phyloP scores from a whole-genome alignment of 2,329 filamentous ascomycete species.

The Claviceps pusilla region DNA sequence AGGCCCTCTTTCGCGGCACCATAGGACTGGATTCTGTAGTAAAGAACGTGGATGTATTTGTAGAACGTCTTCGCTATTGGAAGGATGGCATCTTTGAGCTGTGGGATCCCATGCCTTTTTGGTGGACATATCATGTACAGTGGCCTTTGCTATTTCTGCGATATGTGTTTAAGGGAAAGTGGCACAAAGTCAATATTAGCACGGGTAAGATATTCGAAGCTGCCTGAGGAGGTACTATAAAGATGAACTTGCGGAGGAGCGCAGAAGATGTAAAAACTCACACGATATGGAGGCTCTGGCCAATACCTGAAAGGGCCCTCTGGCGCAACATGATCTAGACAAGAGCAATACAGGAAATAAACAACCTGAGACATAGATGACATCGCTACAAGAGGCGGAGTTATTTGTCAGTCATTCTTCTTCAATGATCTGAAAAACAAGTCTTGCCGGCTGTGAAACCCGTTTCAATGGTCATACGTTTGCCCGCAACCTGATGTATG shows the following conservation, averaged over 20 bases:
- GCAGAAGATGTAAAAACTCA: neutral
- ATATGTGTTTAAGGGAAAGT: conserved; percentile 31
- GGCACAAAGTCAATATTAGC: conserved; percentile 54
- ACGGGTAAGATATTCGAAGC: conserved; percentile 29
- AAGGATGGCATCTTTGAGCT: conserved; percentile 37
- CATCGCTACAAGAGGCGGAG: no score
- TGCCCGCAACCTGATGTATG: no score
- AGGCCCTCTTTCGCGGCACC: conserved; percentile 14
- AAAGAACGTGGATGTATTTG: conserved; percentile 13
- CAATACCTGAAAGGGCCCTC: neutral
- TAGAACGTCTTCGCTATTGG: conserved; percentile 30
- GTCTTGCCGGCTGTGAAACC: neutral
- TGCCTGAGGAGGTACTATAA: neutral
- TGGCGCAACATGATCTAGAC: neutral
- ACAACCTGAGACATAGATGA: neutral
- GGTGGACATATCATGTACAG: conserved; percentile 42
- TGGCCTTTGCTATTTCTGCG: conserved; percentile 36
- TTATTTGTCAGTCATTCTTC: no score
- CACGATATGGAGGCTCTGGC: neutral
- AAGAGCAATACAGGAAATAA: neutral
- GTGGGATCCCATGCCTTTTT: conserved; percentile 42
- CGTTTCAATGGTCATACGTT: no score
- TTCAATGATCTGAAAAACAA: no score
- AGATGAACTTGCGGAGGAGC: neutral
- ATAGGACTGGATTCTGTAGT: neutral